phyloP scores from a whole-genome alignment of 345 rosid genomes.

The Aegle marmelos region DNA sequence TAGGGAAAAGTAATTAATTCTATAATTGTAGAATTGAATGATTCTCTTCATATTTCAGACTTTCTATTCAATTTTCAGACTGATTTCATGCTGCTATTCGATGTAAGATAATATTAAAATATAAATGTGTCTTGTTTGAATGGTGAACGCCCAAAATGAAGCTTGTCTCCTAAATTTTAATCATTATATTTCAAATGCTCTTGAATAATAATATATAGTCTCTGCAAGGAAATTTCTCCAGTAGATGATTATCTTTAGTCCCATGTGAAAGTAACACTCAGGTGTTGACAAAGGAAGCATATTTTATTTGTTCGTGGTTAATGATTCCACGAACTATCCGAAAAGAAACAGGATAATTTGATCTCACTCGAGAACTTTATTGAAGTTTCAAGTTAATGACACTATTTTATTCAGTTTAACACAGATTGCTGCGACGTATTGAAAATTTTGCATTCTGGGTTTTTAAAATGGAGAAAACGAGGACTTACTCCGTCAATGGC shows the following conservation, averaged over 20 bases:
- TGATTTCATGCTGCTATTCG: no score
- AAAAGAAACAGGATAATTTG: neutral
- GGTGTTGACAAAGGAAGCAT: neutral
- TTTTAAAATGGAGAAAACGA: neutral
- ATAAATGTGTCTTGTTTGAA: neutral
- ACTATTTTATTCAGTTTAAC: neutral
- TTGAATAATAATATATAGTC: neutral
- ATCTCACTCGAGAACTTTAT: neutral
- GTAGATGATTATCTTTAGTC: neutral
- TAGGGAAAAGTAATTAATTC: neutral
- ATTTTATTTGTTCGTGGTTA: neutral
- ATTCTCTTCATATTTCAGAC: neutral
- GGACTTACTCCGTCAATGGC: neutral
- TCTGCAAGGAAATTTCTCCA: neutral
- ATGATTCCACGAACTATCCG: neutral
- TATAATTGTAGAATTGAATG: neutral
- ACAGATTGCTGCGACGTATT: neutral
- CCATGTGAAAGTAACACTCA: neutral
- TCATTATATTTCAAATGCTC: neutral
- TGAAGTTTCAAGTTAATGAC: neutral
- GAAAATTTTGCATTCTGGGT: neutral
- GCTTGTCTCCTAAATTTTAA: neutral
- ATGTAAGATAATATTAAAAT: neutral
- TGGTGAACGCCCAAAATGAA: neutral
- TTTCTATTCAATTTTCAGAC: neutral